Evolutionary conservation across 768 basidiomycete genomes (phyloP).

Genomic region (Boletus rex-veris): DNA sequence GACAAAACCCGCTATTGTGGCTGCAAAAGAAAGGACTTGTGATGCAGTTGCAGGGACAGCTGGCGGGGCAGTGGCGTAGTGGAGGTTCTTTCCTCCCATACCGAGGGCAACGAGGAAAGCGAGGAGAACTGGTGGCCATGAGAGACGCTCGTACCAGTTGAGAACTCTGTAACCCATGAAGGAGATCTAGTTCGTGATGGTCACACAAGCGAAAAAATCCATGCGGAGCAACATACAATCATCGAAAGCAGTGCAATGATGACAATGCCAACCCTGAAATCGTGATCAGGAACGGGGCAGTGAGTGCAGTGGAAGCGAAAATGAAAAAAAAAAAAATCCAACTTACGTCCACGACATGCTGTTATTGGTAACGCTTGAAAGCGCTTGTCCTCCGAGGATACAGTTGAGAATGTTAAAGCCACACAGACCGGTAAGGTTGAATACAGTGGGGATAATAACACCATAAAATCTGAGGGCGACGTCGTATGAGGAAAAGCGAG

Average conservation of each 20-base stretch:
- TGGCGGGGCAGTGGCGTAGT: conserved; percentile 42
- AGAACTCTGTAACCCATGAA: conserved; percentile 68
- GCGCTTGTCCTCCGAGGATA: conserved; percentile 66
- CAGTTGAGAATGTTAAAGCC: conserved; percentile 65
- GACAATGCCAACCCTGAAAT: conserved; percentile 71
- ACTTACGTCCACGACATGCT: conserved; percentile 50
- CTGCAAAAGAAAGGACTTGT: conserved; percentile 60
- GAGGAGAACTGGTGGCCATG: conserved; percentile 78
- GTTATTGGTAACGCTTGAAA: conserved; percentile 52
- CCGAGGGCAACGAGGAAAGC: conserved; percentile 69
- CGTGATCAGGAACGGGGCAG: neutral
- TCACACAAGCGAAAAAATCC: neutral
- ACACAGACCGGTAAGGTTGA: conserved; percentile 59
- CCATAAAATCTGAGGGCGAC: conserved; percentile 47
- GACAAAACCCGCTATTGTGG: conserved; percentile 69
- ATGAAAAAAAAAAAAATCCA: neutral
- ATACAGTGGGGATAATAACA: conserved; percentile 45
- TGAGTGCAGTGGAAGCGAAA: conserved; percentile 7
- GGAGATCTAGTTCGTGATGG: conserved; percentile 40
- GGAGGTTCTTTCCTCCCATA: conserved; percentile 68
- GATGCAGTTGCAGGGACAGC: conserved; percentile 51
- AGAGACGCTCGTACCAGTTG: conserved; percentile 66
- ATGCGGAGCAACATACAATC: conserved; percentile 36
- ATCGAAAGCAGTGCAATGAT: conserved; percentile 70
- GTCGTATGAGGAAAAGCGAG: conserved; percentile 1